Evolutionary conservation across 83 land plant species (phyloP), one percentile per base, ranked within the genome.

Genomic region (Picea abies): DNA sequence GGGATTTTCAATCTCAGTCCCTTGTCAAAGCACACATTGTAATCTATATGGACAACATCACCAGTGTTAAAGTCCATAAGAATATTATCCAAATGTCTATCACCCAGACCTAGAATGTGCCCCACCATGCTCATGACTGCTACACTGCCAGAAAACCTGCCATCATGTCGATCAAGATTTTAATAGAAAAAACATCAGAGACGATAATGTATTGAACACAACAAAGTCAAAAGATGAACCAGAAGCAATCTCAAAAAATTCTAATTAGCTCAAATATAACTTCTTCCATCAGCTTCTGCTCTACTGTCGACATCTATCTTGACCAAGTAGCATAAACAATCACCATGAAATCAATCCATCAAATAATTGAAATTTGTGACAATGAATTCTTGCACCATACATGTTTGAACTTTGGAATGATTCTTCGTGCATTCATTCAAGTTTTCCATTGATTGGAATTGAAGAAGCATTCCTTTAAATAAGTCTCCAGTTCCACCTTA

Each of bases 91-190:
- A 98, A 78, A 85, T 98, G 99, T 75, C 99, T 91, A 78, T 98
- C 99, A 9, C 99, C 99, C 15, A 98, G 89, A 7, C 99, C 99
- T 69, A 98, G 84, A 84, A 98, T 86, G 78, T 96, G 93, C 66
- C 99, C 99, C 60, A 98, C 92, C 81, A 98, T 94, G 86, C 99
- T 94, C 99, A 96, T 98, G 26, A 95, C 99, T 63, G 96, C 99
- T 26, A 98, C 92, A 84, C 94, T 96, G 26, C 95, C 98, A 78
- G 99, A 92, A 83, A 91, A 98, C 88, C 99, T 97, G 86, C 4
- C 85, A 60, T 80, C 84, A 63, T 5, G 11, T 41, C 5, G 23
- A 79, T 32, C 47, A 79, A 35, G 44, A 79, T 25, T 63, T 60
- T 32, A 39, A 61, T 76, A 67, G 26, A 4, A 17, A 70, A 81